These are phyloP conservation scores for Neopestalotiopsis rosae DNA, from an alignment of 2,329 filamentous ascomycete genomes.

Conservation along the genomic window DNA sequence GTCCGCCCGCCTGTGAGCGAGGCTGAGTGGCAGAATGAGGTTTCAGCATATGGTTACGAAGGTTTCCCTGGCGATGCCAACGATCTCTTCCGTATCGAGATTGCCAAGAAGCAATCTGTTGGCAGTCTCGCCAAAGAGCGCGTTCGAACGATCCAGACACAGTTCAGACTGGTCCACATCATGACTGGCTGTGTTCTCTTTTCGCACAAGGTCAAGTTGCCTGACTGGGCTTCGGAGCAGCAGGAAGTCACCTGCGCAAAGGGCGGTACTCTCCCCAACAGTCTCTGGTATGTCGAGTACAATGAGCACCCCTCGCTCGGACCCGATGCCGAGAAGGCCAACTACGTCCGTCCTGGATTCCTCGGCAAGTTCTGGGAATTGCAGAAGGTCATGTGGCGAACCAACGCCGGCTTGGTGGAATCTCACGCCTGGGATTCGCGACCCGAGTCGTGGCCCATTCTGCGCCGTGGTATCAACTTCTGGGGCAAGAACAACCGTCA, in stretches of 20 bases:
- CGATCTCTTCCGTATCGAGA: conserved; percentile 93
- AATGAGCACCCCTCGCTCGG: conserved; percentile 84
- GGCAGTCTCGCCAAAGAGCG: conserved; percentile 80
- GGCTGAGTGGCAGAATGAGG: conserved; percentile 93
- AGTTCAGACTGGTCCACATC: conserved; percentile 92
- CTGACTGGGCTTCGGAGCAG: conserved; percentile 97
- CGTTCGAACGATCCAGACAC: conserved; percentile 91
- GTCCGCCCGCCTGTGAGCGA: conserved; percentile 86
- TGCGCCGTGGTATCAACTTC: conserved; percentile 97
- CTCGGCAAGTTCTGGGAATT: conserved; percentile 98
- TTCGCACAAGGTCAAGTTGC: conserved; percentile 98
- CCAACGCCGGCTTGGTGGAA: conserved; percentile 93
- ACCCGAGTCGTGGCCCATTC: conserved; percentile 88
- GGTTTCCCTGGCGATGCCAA: conserved; percentile 97
- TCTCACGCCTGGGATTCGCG: conserved; percentile 98
- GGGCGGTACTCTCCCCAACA: conserved; percentile 91
- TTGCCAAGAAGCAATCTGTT: conserved; percentile 87
- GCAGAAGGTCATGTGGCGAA: conserved; percentile 98
- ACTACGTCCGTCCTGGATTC: conserved; percentile 94
- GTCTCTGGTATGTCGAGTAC: conserved; percentile 93
- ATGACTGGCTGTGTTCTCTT: conserved; percentile 98
- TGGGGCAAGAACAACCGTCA: conserved; percentile 95
- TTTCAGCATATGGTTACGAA: conserved; percentile 96
- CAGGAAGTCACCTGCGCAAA: conserved; percentile 98
- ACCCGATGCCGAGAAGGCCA: conserved; percentile 85